Conservation (phyloP, 2,329 filamentous ascomycete species). For the Colletotrichum chlorophyti region DNA sequence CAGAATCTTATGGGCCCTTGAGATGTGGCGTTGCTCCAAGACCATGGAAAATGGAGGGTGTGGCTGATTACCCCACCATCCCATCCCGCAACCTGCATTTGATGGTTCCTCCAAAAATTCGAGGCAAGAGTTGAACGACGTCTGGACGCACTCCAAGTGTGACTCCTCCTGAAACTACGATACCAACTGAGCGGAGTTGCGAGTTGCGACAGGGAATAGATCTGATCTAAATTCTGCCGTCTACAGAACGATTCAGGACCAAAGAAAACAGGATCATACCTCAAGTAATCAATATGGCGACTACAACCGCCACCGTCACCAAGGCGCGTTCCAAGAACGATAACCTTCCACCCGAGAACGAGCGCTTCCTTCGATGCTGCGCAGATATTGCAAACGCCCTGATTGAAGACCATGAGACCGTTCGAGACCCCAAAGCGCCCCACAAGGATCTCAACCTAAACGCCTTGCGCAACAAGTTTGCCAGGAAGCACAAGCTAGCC, state of each 20-base stretch:
- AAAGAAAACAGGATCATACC: no score
- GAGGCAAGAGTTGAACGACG: neutral
- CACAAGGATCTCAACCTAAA: slow-evolving; percentile 94
- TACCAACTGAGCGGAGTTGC: no score
- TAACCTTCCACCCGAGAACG: slow-evolving; percentile 89
- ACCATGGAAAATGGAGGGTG: neutral
- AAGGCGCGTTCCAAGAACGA: slow-evolving; percentile 72
- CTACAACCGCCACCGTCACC: slow-evolving; percentile 64
- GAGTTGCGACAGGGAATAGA: no score
- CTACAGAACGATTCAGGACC: no score
- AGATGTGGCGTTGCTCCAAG: slow-evolving; percentile 16
- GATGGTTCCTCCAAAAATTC: slow-evolving; percentile 25
- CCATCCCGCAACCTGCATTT: slow-evolving; percentile 11
- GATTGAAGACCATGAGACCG: slow-evolving; percentile 91
- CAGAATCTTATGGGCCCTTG: neutral
- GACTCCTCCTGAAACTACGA: neutral
- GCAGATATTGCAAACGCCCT: slow-evolving; percentile 93
- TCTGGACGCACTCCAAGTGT: neutral
- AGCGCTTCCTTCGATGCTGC: slow-evolving; percentile 92
- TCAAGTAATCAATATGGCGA: slow-evolving; percentile 47
- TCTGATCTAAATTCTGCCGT: no score
- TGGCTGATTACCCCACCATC: slow-evolving; percentile 27
- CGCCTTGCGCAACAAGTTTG: slow-evolving; percentile 80
- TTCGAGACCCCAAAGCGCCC: slow-evolving; percentile 74
- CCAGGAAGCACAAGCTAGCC: slow-evolving; percentile 90